A percentile compares a stretch with the other conserved stretches of the same genome.
Evolutionary conservation across 2,329 filamentous ascomycete genomes (phyloP).

Genomic region (Phialocephala sp.): DNA sequence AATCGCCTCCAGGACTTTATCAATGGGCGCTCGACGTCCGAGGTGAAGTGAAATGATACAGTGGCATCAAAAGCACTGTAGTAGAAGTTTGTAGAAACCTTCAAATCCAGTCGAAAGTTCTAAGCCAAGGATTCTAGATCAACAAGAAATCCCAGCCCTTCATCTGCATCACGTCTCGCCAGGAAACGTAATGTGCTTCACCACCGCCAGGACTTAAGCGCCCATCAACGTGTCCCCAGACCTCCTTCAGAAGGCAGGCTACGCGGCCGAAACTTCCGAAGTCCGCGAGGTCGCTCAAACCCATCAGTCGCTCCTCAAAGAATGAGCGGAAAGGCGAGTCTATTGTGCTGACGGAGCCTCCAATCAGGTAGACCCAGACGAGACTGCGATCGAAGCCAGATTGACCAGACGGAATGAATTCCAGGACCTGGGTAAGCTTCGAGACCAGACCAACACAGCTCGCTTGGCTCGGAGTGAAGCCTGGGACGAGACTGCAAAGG

Average conservation of each 20-base stretch:
- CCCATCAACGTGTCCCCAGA: slow-evolving; percentile 78
- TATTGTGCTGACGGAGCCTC: slow-evolving; percentile 77
- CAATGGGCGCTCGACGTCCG: slow-evolving; percentile 31
- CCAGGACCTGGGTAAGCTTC: slow-evolving; percentile 76
- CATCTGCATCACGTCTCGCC: slow-evolving; percentile 91
- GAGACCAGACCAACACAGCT: slow-evolving; percentile 79
- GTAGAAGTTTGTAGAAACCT: slow-evolving; percentile 29
- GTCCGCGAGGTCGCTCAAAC: slow-evolving; percentile 77
- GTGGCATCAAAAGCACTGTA: slow-evolving; percentile 28
- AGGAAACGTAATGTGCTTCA: slow-evolving; percentile 76
- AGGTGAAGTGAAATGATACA: slow-evolving; percentile 31
- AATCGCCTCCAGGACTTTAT: slow-evolving; percentile 29
- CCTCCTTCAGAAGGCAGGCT: slow-evolving; percentile 76
- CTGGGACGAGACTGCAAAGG: slow-evolving; percentile 92
- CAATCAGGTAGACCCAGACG: slow-evolving; percentile 91
- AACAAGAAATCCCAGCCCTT: slow-evolving; percentile 93
- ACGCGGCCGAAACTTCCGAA: slow-evolving; percentile 89
- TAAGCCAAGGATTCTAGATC: slow-evolving; percentile 59
- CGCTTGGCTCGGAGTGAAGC: slow-evolving; percentile 76
- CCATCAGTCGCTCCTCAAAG: slow-evolving; percentile 75
- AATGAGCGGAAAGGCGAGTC: slow-evolving; percentile 77
- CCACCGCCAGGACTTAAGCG: slow-evolving; percentile 44
- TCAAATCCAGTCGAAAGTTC: slow-evolving; percentile 32
- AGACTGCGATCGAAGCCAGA: slow-evolving; percentile 88
- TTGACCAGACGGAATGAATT: slow-evolving; percentile 80